Percentiles rank a stretch among this genome's conserved stretches.
These are phyloP conservation scores for Alliaria petiolata DNA, from an alignment of 345 rosid genomes.

Conservation along the genomic window DNA sequence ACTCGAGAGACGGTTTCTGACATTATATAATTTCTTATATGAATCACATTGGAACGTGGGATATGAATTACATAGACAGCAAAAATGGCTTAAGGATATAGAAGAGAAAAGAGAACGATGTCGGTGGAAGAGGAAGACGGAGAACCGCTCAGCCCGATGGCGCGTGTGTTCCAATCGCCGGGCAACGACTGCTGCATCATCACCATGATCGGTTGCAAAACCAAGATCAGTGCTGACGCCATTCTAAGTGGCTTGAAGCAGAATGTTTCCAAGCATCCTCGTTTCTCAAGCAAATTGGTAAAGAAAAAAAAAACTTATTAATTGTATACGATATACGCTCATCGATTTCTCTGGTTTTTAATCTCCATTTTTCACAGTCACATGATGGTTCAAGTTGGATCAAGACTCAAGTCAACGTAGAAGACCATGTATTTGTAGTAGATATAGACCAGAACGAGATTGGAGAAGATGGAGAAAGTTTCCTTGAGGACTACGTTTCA, in stretches of 20 bases:
- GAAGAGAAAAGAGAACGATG: not conserved
- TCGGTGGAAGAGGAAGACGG: not conserved
- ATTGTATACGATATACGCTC: no score
- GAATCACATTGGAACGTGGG: not conserved
- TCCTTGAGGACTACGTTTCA: conserved; percentile 58
- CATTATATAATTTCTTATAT: not conserved
- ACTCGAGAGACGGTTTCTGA: not conserved
- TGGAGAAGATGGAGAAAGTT: conserved; percentile 36
- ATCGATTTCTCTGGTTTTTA: no score
- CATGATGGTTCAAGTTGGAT: conserved; percentile 44
- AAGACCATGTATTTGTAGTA: conserved; percentile 49
- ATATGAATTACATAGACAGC: no score
- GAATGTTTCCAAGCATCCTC: conserved; percentile 65
- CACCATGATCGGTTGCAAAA: conserved; percentile 48
- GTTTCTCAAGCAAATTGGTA: conserved; percentile 65
- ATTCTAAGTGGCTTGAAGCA: conserved; percentile 37
- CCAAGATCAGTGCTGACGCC: conserved; percentile 31
- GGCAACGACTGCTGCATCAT: conserved; percentile 41
- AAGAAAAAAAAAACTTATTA: no score
- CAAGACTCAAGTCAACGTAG: conserved; percentile 42
- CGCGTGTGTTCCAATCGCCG: conserved; percentile 46
- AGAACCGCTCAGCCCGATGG: conserved; percentile 46
- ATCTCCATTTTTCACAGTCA: conserved; percentile 19
- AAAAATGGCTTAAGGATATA: no score
- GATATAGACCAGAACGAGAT: conserved; percentile 26